A percentile compares a stretch with the other conserved stretches of the same genome.
Conservation (phyloP, 2,329 filamentous ascomycete genomes). For the Trichoderma sp. region DNA sequence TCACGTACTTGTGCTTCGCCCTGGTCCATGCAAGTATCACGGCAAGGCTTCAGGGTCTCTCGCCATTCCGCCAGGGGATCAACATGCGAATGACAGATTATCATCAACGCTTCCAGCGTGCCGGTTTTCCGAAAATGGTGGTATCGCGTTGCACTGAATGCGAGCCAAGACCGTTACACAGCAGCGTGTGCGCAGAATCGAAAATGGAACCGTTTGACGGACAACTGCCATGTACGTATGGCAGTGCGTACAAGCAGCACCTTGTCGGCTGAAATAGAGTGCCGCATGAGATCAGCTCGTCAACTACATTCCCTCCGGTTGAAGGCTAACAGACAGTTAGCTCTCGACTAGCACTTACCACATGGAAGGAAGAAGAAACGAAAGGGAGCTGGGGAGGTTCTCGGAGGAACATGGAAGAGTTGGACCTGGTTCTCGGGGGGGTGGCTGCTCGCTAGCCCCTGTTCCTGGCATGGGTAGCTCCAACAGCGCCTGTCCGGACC, state of each 20-base stretch:
- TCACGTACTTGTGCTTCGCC: neutral
- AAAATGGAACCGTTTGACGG: neutral
- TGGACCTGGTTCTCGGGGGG: neutral
- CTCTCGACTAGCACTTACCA: neutral
- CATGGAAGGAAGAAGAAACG: neutral
- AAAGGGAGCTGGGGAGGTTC: no score
- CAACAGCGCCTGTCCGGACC: slow-evolving; percentile 11
- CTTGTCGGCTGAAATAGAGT: neutral
- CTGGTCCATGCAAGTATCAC: neutral
- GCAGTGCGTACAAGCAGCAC: no score
- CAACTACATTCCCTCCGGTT: neutral
- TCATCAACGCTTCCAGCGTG: slow-evolving; percentile 12
- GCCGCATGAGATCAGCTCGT: slow-evolving; percentile 4
- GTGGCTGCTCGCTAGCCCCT: neutral
- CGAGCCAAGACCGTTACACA: slow-evolving; percentile 19
- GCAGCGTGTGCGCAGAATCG: slow-evolving; percentile 8
- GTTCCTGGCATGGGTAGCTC: slow-evolving; percentile 13
- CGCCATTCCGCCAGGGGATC: neutral
- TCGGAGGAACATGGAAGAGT: neutral
- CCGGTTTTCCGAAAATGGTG: slow-evolving; percentile 21
- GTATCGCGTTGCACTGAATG: slow-evolving; percentile 14
- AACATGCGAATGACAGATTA: neutral
- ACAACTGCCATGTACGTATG: slow-evolving; percentile 10
- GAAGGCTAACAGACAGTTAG: neutral
- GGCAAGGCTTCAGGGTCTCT: neutral